Evolutionary conservation across 2,329 filamentous ascomycete genomes (phyloP).

Genomic region (Graphiopsis chlorocephala): DNA sequence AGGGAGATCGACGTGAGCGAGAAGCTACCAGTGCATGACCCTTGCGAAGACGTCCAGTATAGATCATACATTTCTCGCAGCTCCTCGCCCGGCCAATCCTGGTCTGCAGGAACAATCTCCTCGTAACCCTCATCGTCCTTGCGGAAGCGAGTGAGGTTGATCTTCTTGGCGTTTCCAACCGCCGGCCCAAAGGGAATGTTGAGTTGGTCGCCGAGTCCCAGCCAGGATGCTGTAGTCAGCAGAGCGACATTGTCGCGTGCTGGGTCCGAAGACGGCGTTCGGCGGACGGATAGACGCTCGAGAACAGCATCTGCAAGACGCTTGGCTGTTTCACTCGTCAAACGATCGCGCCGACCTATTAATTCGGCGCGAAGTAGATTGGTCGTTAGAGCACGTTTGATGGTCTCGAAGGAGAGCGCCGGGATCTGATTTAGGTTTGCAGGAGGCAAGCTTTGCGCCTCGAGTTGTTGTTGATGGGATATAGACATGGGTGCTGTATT

Average conservation of each 20-base stretch:
- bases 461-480: neutral
- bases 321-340: slow-evolving; percentile 48
- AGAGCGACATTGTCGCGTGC: slow-evolving; percentile 35
- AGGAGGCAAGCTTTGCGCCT: neutral
- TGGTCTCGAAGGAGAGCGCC: slow-evolving; percentile 30
- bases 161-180: slow-evolving; percentile 33
- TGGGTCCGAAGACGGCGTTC: slow-evolving; percentile 33
- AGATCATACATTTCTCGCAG: slow-evolving; percentile 46
- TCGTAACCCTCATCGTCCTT: slow-evolving; percentile 35
- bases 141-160: slow-evolving; percentile 43
- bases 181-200: slow-evolving; percentile 39
- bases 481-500: neutral
- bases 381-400: slow-evolving; percentile 46
- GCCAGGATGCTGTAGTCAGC: slow-evolving; percentile 44
- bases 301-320: slow-evolving; percentile 46
- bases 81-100: slow-evolving; percentile 27
- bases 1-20: slow-evolving; percentile 40
- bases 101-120: slow-evolving; percentile 28
- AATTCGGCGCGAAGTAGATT: slow-evolving; percentile 48
- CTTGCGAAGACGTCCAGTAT: slow-evolving; percentile 39
- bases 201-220: slow-evolving; percentile 35
- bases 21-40: slow-evolving; percentile 43
- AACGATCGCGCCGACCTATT: slow-evolving; percentile 36
- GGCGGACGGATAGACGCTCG: slow-evolving; percentile 35
- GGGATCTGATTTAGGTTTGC: neutral